These are phyloP conservation scores for Aspergillus cejpii DNA, from an alignment of 2,329 filamentous ascomycete genomes.

Conservation along the genomic window DNA sequence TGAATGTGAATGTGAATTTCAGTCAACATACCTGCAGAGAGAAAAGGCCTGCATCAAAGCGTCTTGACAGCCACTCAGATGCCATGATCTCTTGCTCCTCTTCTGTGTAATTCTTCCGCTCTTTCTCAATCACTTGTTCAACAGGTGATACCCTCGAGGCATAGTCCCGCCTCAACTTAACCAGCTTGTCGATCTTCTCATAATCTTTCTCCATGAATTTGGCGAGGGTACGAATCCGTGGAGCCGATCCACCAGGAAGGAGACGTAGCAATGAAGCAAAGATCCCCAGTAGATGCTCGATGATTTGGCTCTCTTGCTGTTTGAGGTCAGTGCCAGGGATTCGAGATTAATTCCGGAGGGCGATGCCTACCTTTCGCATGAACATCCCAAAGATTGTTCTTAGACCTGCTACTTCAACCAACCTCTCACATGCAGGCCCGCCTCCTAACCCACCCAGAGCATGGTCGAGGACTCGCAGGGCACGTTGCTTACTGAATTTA, in stretches of 20 bases:
- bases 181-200: slow-evolving; percentile 68
- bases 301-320: slow-evolving; percentile 56
- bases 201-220: slow-evolving; percentile 97
- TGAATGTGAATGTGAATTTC: not conserved
- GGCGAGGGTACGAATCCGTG: slow-evolving; percentile 74
- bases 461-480: slow-evolving; percentile 78
- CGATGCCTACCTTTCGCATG: slow-evolving; percentile 59
- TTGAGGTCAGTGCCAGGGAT: slow-evolving; percentile 15
- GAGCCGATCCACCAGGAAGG: slow-evolving; percentile 68
- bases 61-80: slow-evolving; percentile 64
- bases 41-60: slow-evolving; percentile 79
- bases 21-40: slow-evolving; percentile 56
- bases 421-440: slow-evolving; percentile 60
- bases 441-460: slow-evolving; percentile 57
- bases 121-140: slow-evolving; percentile 55
- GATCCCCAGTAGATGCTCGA: slow-evolving; percentile 77
- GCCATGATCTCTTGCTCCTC: slow-evolving; percentile 58
- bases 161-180: slow-evolving; percentile 67
- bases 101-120: slow-evolving; percentile 49
- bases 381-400: slow-evolving; percentile 82
- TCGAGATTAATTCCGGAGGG: not conserved
- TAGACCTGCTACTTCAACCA: slow-evolving; percentile 78
- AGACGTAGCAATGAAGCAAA: slow-evolving; percentile 75
- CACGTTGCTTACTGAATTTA: slow-evolving; percentile 70
- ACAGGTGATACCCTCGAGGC: slow-evolving; percentile 55